Base-by-base conservation (phyloP, 2,329 filamentous ascomycete species). In the Emmonsia crescens region DNA sequence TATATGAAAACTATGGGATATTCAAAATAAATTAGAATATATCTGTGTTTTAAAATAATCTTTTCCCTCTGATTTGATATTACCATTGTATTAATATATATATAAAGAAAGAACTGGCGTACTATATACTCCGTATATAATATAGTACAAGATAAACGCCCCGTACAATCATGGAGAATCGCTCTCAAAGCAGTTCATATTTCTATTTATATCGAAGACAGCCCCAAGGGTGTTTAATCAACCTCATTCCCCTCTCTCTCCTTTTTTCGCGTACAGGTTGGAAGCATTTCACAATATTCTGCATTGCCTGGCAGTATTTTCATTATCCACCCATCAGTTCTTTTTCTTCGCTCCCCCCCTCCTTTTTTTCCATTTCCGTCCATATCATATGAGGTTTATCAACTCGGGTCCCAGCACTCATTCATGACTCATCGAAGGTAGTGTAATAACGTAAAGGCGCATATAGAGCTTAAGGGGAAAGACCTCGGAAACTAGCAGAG, bases 271-370 rank as follows among this genome's bases (percentile, higher is more conserved):
- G 55, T 42, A 27, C 65, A 64, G 64, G 63, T 59, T 57, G 14
- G 68, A 69, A 73, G 76, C 77, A 79, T 80, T 80, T 79, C 77
- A 80, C 77, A 80, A 80, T 80, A 79, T 79, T 79, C 77, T 79
- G 77, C 76, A 70, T 64, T 65, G 65, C 63, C 63, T 63, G 64
- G 64, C 64, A 62, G 44, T 48, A 14, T 38, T 63, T 46, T 65
- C 21, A 64, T 61, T 57, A 52, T 60, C 57, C 59, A 33, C 59
- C 55, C 48, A 38, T 57, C 54, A 57, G 29, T 36, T 33, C 42
- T 61, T 44, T 62, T 65, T 64, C 65, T 63, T 16, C 38, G n/a
- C 42, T 12, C 6, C 3, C 27, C n/a, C 31, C 21, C 8, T 19
- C 2, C 4, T 21, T 48, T 48, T 27, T 33, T 19, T 59, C 27